phyloP scores from a whole-genome alignment of 164 flowering plant genomes.

The Magnolia officinalis region DNA sequence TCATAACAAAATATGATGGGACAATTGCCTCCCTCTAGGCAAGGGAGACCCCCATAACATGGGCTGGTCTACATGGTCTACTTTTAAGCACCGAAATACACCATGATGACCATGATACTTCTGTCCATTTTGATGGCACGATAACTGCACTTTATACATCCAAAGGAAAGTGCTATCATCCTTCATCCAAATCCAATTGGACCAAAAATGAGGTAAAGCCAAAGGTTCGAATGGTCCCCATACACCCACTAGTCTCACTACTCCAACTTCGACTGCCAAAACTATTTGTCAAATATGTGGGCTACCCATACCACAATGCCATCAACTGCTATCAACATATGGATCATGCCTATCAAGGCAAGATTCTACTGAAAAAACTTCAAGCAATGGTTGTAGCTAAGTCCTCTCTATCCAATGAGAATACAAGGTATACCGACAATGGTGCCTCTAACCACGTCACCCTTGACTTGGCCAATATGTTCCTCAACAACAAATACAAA shows the following conservation, averaged over 20 bases:
- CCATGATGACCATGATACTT: background rate
- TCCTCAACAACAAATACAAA: background rate
- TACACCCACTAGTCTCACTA: background rate
- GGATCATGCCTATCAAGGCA: background rate
- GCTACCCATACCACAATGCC: background rate
- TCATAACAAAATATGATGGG: background rate
- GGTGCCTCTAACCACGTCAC: constrained; percentile 5
- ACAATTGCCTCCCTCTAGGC: background rate
- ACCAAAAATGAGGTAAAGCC: background rate
- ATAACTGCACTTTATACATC: background rate
- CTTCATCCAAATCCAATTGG: background rate
- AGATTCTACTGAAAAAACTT: background rate
- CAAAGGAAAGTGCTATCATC: background rate
- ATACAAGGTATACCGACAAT: background rate
- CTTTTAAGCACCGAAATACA: background rate
- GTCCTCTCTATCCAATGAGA: background rate
- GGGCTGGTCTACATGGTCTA: background rate
- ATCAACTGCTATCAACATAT: background rate
- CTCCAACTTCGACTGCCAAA: background rate
- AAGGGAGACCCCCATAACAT: background rate
- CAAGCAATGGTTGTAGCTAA: background rate
- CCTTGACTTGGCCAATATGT: background rate
- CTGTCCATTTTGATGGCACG: background rate
- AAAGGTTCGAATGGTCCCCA: background rate
- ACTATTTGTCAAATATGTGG: background rate